Base-by-base conservation (phyloP, 768 basidiomycete genomes). In the Amanita subjunquillea region DNA sequence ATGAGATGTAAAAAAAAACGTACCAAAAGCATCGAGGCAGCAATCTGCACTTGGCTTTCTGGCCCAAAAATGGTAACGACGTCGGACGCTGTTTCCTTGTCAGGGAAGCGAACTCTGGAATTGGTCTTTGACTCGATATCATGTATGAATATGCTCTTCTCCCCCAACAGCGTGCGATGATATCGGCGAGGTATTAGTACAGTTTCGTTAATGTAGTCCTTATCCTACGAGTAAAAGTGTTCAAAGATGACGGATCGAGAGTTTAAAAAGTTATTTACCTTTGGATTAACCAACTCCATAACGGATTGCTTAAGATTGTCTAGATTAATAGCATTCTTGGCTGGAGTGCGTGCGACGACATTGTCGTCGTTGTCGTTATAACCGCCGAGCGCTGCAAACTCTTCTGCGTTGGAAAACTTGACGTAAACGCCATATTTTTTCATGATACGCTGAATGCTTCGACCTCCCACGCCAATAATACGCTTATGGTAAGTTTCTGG, bases 401-500 rank as follows among this genome's bases (percentile, higher is more conserved):
- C 95, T 60, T 98, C 95, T 9, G 91, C 91, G 65, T 97, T 98
- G 22, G 91, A 91, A 62, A 98, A 99, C 69, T 98, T 98, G 68
- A 99, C 95, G 69, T 97, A 98, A 20, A 97, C 95, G n/a, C 95
- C 95, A 58, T 87, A 96, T 66, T 95, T 92, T 74, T 97, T 97
- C 95, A 99, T 99, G 69, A 99, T 98, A 54, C 92, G 82, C 67
- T 98, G 95, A 55, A 99, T 97, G 68, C 92, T 98, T 62, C 93
- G 85, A 27, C 95, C 95, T 32, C 92, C 94, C 34, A 97, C 94
- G 55, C 95, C 95, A 58, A 99, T 99, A 65, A 99, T 99, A 55
- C 96, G 88, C 67, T 97, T 98, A 73, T 98, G 95, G 65, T 97
- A 98, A 43, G 84, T 83, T 69, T 99, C 95, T 30, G 95, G 95